These are phyloP conservation scores for Lyophyllum atratum DNA, from an alignment of 768 basidiomycete genomes.

Conservation along the genomic window DNA sequence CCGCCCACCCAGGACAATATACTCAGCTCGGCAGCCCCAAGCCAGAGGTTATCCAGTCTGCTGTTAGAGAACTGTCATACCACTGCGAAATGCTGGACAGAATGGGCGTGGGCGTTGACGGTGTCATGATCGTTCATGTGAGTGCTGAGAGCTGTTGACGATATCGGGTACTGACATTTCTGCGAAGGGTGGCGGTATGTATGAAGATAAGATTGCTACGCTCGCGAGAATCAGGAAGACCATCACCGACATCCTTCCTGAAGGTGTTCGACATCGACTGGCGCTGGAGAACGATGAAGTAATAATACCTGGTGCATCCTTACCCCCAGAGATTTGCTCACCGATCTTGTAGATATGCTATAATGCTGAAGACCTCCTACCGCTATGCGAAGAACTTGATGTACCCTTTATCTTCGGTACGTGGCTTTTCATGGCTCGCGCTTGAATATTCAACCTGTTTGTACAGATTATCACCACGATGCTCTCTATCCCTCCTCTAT, in stretches of 20 bases:
- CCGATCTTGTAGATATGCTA: conserved; percentile 63
- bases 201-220: conserved; percentile 75
- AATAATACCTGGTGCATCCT: no score
- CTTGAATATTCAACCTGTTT: conserved; percentile 22
- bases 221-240: conserved; percentile 73
- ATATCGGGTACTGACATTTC: conserved; percentile 6
- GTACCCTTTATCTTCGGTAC: conserved; percentile 69
- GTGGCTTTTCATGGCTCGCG: conserved; percentile 28
- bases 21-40: conserved; percentile 83
- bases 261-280: conserved; percentile 67
- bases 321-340: neutral
- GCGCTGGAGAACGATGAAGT: conserved; percentile 97
- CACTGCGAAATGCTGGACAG: conserved; percentile 87
- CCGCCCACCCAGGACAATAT: conserved; percentile 88
- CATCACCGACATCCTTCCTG: conserved; percentile 57
- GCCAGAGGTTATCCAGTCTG: conserved; percentile 69
- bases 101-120: conserved; percentile 82
- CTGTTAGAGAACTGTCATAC: conserved; percentile 80
- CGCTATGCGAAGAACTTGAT: conserved; percentile 79
- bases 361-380: conserved; percentile 85
- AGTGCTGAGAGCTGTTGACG: conserved; percentile 17
- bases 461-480: conserved; percentile 80
- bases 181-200: conserved; percentile 75
- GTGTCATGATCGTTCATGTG: conserved; percentile 87
- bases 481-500: conserved; percentile 62